Evolutionary conservation across 164 flowering plant species (phyloP), one percentile per base, ranked within the genome.

Genomic region (Paratinospora sagittata): DNA sequence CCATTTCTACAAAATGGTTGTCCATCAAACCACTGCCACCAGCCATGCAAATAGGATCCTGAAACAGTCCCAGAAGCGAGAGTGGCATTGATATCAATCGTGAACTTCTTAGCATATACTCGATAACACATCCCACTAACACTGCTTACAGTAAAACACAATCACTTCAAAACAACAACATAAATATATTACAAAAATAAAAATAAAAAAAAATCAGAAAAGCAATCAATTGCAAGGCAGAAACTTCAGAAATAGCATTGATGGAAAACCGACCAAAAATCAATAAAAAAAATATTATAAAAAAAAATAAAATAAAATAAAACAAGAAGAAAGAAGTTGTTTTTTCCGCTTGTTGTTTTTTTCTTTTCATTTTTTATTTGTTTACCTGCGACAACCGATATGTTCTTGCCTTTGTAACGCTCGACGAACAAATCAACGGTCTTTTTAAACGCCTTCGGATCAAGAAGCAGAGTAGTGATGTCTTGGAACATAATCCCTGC

Each of bases 401-500:
- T 89, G 80, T 90, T 83, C 70, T 82, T 87, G 68, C 73, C 87
- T 72, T 85, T 88, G 82, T 92, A 94, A 63, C 97, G 80, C 83
- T 92, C 97, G 17, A 94, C 91, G 78, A 92, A 94, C 83, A 94
- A 73, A 79, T 94, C 97, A n/a, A 94, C 75, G 2, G 98, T 88
- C 81, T 94, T 84, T 75, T 86, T 90, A 82, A 94, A 94, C 1
- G 90, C 93, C 64, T 87, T 86, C 0, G 90, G 90, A 73, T 94
- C 88, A 41, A 92, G 95, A 37, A 91, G 78, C 71, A 92, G 78
- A 63, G 98, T 92, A 3, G 98, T 92, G 41, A 94, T 87, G 72
- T 92, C 98, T 70, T 89, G 98, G 76, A 94, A 94, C 96, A 90
- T 88, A 41, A 94, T 94, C 79, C 98, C 97, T 94, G 84, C 71